phyloP scores from a whole-genome alignment of 306 rosid genomes.

The Betula pendula region DNA sequence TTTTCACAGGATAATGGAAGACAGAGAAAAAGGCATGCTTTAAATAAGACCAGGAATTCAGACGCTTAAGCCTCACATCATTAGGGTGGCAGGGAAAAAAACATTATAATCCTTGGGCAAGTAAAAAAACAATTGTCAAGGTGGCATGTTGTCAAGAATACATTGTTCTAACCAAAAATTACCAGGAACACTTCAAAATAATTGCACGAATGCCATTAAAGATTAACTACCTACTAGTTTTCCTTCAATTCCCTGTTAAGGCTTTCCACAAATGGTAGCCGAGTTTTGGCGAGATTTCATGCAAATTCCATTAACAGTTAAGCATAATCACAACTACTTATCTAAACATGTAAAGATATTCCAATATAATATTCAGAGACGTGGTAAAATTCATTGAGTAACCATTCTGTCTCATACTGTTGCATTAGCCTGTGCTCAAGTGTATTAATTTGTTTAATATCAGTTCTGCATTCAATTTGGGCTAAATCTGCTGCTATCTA shows the following conservation, averaged over 20 bases:
- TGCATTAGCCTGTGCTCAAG: too few species aligned
- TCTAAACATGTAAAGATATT: not conserved
- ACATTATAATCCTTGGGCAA: constrained; percentile 4
- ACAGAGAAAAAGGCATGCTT: not conserved
- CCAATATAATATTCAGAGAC: not conserved
- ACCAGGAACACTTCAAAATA: not conserved
- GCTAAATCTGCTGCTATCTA: not conserved
- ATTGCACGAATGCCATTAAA: not conserved
- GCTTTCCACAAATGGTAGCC: not conserved
- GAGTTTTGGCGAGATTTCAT: not conserved
- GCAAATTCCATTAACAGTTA: not conserved
- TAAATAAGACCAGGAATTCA: not conserved
- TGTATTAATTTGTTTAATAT: too few species aligned
- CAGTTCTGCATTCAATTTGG: not conserved
- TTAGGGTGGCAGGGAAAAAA: not conserved
- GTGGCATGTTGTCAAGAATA: not conserved
- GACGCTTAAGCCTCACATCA: not conserved
- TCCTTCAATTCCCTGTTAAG: not conserved
- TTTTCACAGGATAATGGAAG: not conserved
- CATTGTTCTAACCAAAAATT: not conserved
- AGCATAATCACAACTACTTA: not conserved
- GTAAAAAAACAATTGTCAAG: not conserved
- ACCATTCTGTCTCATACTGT: too few species aligned
- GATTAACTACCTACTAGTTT: not conserved
- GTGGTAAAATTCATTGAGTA: not conserved